phyloP scores from a whole-genome alignment of 2,329 filamentous ascomycete genomes.

The Fusarium nurragi region DNA sequence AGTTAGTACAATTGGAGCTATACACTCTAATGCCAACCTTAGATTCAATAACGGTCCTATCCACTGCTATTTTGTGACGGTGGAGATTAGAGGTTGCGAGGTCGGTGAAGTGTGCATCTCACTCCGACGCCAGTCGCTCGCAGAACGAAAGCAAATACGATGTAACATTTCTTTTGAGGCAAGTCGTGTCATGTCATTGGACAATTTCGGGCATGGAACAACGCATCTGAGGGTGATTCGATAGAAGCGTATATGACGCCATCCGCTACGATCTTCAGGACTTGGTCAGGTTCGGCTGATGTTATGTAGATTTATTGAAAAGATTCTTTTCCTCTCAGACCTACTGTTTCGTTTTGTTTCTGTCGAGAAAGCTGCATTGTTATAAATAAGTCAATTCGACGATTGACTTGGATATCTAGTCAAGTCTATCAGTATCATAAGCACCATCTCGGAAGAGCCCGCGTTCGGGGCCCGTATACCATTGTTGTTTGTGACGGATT shows the following conservation, averaged over 20 bases:
- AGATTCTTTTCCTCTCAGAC: not conserved
- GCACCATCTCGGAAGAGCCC: constrained; percentile 31
- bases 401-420: not conserved
- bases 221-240: constrained; percentile 32
- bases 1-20: no score
- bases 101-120: constrained; percentile 28
- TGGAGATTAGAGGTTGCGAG: not conserved
- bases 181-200: constrained; percentile 34
- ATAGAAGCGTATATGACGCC: constrained; percentile 33
- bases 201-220: constrained; percentile 35
- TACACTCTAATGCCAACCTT: not conserved
- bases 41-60: not conserved
- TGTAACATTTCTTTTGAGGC: constrained; percentile 1
- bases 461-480: constrained; percentile 8
- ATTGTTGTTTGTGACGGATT: not conserved
- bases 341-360: not conserved
- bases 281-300: constrained; percentile 1
- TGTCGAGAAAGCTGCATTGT: not conserved
- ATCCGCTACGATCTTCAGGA: constrained; percentile 21
- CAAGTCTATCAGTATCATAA: constrained; percentile 11
- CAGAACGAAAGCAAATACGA: not conserved
- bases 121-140: constrained; percentile 34
- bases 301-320: constrained; percentile 4
- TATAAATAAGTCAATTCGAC: not conserved
- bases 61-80: not conserved